phyloP scores from a whole-genome alignment of 2,329 filamentous ascomycete genomes.

The Zymoseptoria crescenta region DNA sequence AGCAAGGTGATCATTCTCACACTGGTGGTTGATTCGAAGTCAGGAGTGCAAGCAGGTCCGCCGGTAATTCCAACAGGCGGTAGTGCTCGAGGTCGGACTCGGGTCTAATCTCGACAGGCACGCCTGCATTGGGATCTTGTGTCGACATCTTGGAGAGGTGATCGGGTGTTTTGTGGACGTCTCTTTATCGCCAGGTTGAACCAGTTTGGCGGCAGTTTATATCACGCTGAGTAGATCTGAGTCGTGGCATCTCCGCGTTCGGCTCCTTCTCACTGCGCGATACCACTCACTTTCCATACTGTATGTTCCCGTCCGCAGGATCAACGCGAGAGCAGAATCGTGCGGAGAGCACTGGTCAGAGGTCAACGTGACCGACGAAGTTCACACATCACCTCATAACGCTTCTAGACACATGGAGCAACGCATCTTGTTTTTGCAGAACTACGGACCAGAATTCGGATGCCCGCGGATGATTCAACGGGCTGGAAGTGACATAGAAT shows the following conservation, averaged over 20 bases:
- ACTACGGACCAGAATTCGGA: background rate
- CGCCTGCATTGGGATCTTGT: constrained; percentile 31
- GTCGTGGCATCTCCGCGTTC: background rate
- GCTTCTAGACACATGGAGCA: background rate
- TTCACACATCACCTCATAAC: background rate
- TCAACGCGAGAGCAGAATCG: too few species aligned
- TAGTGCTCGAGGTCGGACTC: constrained; percentile 44
- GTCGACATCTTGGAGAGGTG: constrained; percentile 34
- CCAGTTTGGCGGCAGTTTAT: background rate
- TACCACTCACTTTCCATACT: background rate
- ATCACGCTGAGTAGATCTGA: background rate
- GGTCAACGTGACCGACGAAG: background rate
- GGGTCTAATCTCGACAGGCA: constrained; percentile 37
- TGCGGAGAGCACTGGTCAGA: too few species aligned
- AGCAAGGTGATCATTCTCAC: background rate
- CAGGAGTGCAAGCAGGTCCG: constrained; percentile 49
- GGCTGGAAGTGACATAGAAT: constrained; percentile 20
- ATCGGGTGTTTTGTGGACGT: background rate
- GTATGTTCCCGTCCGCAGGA: too few species aligned
- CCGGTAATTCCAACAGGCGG: constrained; percentile 53
- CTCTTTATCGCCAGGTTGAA: background rate
- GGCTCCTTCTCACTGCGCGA: too few species aligned
- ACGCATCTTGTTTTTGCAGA: background rate
- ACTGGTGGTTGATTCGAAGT: constrained; percentile 21
- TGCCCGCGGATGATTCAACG: constrained; percentile 1